Evolutionary conservation across 2,329 filamentous ascomycete genomes (phyloP).

Genomic region (Fusarium sp.): DNA sequence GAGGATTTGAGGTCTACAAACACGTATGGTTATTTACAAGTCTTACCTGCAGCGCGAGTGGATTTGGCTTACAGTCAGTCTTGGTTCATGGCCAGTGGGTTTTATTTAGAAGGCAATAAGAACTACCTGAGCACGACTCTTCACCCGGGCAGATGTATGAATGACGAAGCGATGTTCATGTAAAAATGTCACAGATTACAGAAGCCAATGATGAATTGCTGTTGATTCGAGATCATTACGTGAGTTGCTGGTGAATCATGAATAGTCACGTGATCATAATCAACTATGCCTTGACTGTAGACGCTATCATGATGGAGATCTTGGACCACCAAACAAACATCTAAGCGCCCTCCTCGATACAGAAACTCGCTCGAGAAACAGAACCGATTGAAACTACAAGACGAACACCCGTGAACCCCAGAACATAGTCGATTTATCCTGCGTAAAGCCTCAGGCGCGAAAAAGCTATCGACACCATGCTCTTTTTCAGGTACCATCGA

Average conservation of each 20-base stretch:
- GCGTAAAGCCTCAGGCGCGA: not conserved
- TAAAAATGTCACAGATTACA: not conserved
- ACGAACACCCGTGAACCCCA: rapidly evolving
- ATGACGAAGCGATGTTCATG: not conserved
- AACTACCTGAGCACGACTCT: not conserved
- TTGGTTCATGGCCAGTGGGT: not conserved
- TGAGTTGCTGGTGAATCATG: not conserved
- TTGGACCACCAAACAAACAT: slow-evolving; percentile 25
- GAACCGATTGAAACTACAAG: not conserved
- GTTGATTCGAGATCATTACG: not conserved
- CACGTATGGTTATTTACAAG: not conserved
- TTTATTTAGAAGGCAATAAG: not conserved
- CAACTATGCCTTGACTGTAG: slow-evolving; percentile 3
- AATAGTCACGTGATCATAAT: slow-evolving; percentile 21
- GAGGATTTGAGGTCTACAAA: not conserved
- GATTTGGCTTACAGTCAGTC: not conserved
- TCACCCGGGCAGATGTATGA: not conserved
- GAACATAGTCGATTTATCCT: not conserved
- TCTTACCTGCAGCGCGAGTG: not conserved
- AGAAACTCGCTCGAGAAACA: not conserved
- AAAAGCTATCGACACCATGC: slow-evolving; percentile 46
- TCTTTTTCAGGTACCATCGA: slow-evolving; percentile 54
- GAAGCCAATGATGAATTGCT: not conserved
- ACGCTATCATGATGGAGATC: slow-evolving; percentile 33
- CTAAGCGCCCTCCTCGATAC: slow-evolving; percentile 11